These are phyloP conservation scores for Dispira simplex DNA, from an alignment of 192 early-diverging fungal genomes.

Conservation along the genomic window DNA sequence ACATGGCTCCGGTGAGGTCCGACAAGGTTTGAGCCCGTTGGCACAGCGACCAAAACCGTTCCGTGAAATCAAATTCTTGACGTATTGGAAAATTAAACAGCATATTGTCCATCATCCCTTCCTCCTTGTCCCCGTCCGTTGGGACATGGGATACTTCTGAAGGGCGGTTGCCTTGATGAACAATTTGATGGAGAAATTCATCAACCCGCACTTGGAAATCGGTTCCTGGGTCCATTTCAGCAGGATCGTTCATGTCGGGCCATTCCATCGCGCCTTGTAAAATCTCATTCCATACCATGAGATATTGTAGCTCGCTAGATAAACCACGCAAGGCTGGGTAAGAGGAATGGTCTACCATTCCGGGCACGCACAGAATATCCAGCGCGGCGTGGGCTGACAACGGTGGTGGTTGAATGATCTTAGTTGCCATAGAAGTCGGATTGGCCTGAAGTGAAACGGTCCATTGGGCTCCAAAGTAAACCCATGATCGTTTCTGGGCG, in stretches of 20 bases:
- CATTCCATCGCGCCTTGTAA: neutral
- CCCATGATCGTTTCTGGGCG: too few species aligned
- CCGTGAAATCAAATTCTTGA: slow-evolving; percentile 4
- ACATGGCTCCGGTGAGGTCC: neutral
- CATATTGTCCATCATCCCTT: neutral
- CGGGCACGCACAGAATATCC: neutral
- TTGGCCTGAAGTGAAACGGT: too few species aligned
- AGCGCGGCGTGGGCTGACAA: neutral
- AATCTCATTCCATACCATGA: slow-evolving; percentile 2
- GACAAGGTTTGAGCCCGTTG: neutral
- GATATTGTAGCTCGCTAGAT: neutral
- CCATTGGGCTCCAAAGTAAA: too few species aligned
- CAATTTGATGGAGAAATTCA: neutral
- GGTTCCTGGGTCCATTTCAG: neutral
- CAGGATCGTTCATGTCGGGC: neutral
- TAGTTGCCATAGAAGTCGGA: too few species aligned
- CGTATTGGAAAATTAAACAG: neutral
- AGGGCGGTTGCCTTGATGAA: too few species aligned
- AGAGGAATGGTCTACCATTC: neutral
- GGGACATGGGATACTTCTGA: neutral
- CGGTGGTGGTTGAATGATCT: neutral
- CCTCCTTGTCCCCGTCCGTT: neutral
- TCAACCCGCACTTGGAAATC: neutral
- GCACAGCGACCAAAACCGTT: slow-evolving; percentile 4
- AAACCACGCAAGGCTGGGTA: neutral